These are phyloP conservation scores for Globisporangium parvum DNA, from an alignment of 352 stramenopile genomes.

Conservation along the genomic window DNA sequence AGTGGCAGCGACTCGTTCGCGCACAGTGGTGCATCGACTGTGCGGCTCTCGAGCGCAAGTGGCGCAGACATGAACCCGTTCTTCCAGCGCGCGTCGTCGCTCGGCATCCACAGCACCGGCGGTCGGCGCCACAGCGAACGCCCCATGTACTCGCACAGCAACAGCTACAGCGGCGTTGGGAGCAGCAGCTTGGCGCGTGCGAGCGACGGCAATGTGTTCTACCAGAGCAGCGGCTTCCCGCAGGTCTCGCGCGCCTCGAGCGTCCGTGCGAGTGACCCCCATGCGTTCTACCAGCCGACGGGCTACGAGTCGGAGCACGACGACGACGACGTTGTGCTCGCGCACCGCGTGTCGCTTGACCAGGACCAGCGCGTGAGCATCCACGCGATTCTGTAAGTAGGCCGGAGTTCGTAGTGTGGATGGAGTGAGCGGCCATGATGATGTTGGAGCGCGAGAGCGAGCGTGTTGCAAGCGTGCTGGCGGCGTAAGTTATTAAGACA, in stretches of 20 bases:
- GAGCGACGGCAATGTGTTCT: conserved; percentile 45
- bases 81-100: conserved; percentile 21
- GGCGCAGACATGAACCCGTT: conserved; percentile 40
- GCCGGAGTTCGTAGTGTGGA: background rate
- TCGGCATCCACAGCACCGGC: conserved; percentile 4
- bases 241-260: conserved; percentile 4
- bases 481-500: background rate
- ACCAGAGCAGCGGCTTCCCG: conserved; percentile 17
- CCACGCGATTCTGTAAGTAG: conserved; percentile 52
- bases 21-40: conserved; percentile 37
- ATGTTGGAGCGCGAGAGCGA: background rate
- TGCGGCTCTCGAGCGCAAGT: conserved; percentile 25
- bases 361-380: conserved; percentile 56
- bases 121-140: conserved; percentile 23
- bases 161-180: conserved; percentile 14
- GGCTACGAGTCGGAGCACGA: conserved; percentile 15
- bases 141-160: conserved; percentile 14
- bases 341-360: conserved; percentile 52
- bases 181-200: conserved; percentile 16
- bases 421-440: background rate
- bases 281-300: conserved; percentile 17
- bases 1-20: conserved; percentile 37
- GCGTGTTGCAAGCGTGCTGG: background rate
- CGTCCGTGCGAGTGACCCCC: conserved; percentile 15
- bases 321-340: conserved; percentile 49